These are phyloP conservation scores for Cryptosporidium sp. DNA, from an alignment of 169 alveolate genomes.

Conservation along the genomic window DNA sequence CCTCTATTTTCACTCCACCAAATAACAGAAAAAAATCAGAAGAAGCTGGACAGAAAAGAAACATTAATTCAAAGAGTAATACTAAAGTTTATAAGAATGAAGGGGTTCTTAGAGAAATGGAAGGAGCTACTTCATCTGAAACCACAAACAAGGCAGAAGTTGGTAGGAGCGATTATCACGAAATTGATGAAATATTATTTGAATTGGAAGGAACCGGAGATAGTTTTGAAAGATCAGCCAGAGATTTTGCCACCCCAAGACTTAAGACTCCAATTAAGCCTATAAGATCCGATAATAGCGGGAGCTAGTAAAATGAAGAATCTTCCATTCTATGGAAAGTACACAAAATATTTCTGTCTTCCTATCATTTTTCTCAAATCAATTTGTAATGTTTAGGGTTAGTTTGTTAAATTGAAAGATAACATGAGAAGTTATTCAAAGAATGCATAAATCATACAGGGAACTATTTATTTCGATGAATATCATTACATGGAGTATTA, in stretches of 20 bases:
- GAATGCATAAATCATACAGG: not conserved
- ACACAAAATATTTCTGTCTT: not conserved
- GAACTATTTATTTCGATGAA: not conserved
- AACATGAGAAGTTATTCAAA: not conserved
- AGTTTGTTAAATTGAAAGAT: not conserved
- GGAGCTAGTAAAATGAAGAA: not conserved
- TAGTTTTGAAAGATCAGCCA: slow-evolving; percentile 14
- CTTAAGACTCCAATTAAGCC: slow-evolving; percentile 63
- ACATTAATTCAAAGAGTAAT: not conserved
- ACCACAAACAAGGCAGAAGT: not conserved
- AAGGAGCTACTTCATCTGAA: not conserved
- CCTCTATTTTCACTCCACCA: slow-evolving; percentile 68
- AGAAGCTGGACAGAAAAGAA: not conserved
- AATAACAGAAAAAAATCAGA: slow-evolving; percentile 18
- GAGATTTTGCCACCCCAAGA: slow-evolving; percentile 58
- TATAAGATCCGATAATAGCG: not conserved
- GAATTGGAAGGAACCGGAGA: slow-evolving; percentile 32
- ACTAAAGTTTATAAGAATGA: not conserved
- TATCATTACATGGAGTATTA: not conserved
- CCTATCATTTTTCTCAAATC: too few relatives aligned
- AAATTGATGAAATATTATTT: not conserved
- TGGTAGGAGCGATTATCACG: not conserved
- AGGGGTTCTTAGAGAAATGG: not conserved
- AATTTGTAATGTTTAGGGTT: not conserved
- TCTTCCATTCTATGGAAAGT: not conserved